Evolutionary conservation across 768 basidiomycete species (phyloP).

Genomic region (Gloeostereum incarnatum): DNA sequence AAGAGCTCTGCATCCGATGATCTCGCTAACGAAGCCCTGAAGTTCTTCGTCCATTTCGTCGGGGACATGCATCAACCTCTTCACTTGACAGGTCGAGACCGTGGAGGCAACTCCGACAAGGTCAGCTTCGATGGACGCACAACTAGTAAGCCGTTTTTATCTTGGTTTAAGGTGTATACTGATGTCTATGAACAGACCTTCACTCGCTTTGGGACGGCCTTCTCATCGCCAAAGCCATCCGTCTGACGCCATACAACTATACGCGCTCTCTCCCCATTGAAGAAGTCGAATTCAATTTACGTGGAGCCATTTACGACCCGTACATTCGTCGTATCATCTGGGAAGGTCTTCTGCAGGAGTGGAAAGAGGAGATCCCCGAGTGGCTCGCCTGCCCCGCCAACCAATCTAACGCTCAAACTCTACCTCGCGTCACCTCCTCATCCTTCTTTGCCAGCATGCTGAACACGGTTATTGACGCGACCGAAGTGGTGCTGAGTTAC

Average conservation of each 20-base stretch:
- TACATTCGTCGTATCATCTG: constrained; percentile 80
- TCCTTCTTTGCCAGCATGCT: neutral
- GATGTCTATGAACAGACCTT: constrained; percentile 37
- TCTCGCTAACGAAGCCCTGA: constrained; percentile 69
- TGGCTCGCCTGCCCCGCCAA: constrained; percentile 65
- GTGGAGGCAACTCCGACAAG: constrained; percentile 79
- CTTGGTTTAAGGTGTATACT: constrained; percentile 2
- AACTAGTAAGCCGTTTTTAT: constrained; percentile 45
- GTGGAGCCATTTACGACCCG: constrained; percentile 78
- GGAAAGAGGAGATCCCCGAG: constrained; percentile 42
- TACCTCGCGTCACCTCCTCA: constrained; percentile 2
- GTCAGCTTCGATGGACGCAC: constrained; percentile 64
- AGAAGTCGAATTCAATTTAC: constrained; percentile 56
- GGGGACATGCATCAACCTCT: constrained; percentile 94
- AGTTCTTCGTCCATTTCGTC: constrained; percentile 88
- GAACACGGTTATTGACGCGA: neutral
- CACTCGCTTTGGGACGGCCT: constrained; percentile 84
- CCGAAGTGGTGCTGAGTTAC: constrained; percentile 5
- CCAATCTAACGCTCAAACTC: constrained; percentile 4
- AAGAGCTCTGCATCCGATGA: constrained; percentile 12
- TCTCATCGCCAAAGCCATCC: constrained; percentile 76
- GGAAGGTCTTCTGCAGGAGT: constrained; percentile 73
- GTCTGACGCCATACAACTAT: constrained; percentile 70
- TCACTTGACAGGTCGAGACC: constrained; percentile 80
- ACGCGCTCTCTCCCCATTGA: constrained; percentile 58